Percentiles rank a stretch among this genome's conserved stretches.
Conservation (phyloP, 2,329 filamentous ascomycete species). For the Curvularia eragrostidis region DNA sequence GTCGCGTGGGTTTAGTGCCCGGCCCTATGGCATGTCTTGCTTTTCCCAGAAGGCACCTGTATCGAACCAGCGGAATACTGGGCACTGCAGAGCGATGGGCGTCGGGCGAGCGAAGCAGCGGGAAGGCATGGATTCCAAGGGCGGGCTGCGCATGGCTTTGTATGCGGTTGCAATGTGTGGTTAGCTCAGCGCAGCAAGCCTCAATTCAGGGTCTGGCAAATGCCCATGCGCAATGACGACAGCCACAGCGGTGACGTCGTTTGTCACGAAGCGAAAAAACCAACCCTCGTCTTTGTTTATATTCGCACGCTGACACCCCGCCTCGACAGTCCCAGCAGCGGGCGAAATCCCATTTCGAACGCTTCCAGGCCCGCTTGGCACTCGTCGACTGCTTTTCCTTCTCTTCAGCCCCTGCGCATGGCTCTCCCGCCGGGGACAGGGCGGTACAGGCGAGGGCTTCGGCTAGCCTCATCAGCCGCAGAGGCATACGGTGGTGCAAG, state of each 20-base stretch:
- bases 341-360: slow-evolving; percentile 35
- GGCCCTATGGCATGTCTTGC: slow-evolving; percentile 8
- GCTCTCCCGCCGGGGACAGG: slow-evolving; percentile 28
- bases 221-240: slow-evolving; percentile 41
- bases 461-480: slow-evolving; percentile 32
- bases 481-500: slow-evolving; percentile 22
- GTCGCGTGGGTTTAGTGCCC: slow-evolving; percentile 10
- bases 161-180: slow-evolving; percentile 1
- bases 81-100: not conserved
- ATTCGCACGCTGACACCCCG: slow-evolving; percentile 30
- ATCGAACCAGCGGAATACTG: not conserved
- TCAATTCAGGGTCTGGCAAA: slow-evolving; percentile 26
- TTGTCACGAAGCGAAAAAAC: slow-evolving; percentile 27
- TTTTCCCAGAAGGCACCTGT: not conserved
- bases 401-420: slow-evolving; percentile 16
- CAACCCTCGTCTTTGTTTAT: slow-evolving; percentile 28
- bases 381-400: slow-evolving; percentile 18
- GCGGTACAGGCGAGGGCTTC: slow-evolving; percentile 18
- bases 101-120: not conserved
- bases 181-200: slow-evolving; percentile 6
- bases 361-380: slow-evolving; percentile 47
- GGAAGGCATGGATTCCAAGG: not conserved
- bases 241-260: slow-evolving; percentile 35
- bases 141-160: not conserved
- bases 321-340: slow-evolving; percentile 22